phyloP scores from a whole-genome alignment of 1,284 basidiomycete species.

The Mycosarcoma maydis region DNA sequence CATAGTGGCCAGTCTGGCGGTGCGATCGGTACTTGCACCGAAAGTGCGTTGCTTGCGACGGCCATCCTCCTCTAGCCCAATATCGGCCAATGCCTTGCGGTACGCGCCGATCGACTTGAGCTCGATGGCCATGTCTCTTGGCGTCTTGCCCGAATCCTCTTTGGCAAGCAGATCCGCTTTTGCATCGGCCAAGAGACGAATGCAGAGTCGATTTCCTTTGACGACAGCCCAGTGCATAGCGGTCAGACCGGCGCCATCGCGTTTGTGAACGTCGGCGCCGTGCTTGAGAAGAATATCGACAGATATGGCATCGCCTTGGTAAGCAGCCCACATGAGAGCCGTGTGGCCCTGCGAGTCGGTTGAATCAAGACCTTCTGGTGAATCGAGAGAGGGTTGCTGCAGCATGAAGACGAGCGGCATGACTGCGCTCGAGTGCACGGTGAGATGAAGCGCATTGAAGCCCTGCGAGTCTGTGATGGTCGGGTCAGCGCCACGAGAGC shows the following conservation, averaged over 20 bases:
- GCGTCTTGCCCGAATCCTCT: conserved; percentile 85
- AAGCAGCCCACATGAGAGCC: conserved; percentile 97
- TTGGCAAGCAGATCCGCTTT: conserved; percentile 84
- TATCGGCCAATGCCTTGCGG: conserved; percentile 86
- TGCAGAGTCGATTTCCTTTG: conserved; percentile 85
- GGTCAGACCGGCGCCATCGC: conserved; percentile 84
- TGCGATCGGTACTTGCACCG: conserved; percentile 77
- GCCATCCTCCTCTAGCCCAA: conserved; percentile 72
- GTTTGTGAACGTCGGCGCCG: conserved; percentile 79
- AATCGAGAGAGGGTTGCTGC: conserved; percentile 75
- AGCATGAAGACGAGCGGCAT: conserved; percentile 91
- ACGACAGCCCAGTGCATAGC: conserved; percentile 99
- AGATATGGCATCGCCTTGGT: conserved; percentile 95
- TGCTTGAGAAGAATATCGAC: conserved; percentile 90
- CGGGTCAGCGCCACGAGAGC: conserved; percentile 89
- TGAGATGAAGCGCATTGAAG: conserved; percentile 94
- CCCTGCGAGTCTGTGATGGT: conserved; percentile 90
- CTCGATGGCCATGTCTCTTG: conserved; percentile 92
- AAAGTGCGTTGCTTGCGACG: conserved; percentile 35
- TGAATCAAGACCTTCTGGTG: conserved; percentile 42
- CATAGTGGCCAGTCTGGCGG: conserved; percentile 84
- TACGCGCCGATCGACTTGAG: conserved; percentile 82
- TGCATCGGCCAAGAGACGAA: conserved; percentile 82
- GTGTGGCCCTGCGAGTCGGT: conserved; percentile 90
- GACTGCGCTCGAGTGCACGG: conserved; percentile 90